These are phyloP conservation scores for Kodamaea arcana DNA, from an alignment of 1,139 yeast genomes.

Conservation along the genomic window DNA sequence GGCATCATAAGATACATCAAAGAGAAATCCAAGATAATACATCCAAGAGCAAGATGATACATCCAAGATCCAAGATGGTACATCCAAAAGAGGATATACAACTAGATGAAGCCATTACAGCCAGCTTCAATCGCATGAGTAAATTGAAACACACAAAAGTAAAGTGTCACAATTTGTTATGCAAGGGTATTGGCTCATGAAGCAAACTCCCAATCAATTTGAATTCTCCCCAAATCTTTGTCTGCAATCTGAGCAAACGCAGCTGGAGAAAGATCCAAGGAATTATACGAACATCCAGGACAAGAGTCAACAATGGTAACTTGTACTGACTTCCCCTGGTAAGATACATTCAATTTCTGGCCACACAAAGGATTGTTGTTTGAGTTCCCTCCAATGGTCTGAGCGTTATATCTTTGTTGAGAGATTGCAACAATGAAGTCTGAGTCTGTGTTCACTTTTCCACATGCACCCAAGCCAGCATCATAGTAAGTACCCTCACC, in stretches of 20 bases:
- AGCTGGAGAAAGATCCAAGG: constrained; percentile 44
- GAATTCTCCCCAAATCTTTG: constrained; percentile 37
- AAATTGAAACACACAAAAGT: constrained; percentile 1
- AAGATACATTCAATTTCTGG: constrained; percentile 35
- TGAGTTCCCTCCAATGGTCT: constrained; percentile 32
- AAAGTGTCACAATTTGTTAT: too few species aligned
- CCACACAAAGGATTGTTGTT: constrained; percentile 44
- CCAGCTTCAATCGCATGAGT: constrained; percentile 3
- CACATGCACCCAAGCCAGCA: constrained; percentile 63
- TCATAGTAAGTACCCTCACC: constrained; percentile 62
- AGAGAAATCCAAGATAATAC: too few species aligned
- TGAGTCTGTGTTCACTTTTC: constrained; percentile 39
- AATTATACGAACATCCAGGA: constrained; percentile 34
- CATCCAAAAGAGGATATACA: too few species aligned
- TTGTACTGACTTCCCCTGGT: constrained; percentile 38
- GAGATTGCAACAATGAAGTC: constrained; percentile 49
- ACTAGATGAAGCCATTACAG: too few species aligned
- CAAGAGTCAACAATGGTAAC: constrained; percentile 44
- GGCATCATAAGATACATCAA: too few species aligned
- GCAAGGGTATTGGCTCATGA: too few species aligned
- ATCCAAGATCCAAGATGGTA: too few species aligned
- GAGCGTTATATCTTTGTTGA: constrained; percentile 29
- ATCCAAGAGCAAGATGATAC: too few species aligned
- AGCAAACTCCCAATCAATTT: constrained; percentile 34
- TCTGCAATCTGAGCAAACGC: constrained; percentile 40